Percentiles rank a stretch among this genome's conserved stretches.
These are phyloP conservation scores for Onygenales sp. DNA, from an alignment of 2,329 filamentous ascomycete species.

Conservation along the genomic window DNA sequence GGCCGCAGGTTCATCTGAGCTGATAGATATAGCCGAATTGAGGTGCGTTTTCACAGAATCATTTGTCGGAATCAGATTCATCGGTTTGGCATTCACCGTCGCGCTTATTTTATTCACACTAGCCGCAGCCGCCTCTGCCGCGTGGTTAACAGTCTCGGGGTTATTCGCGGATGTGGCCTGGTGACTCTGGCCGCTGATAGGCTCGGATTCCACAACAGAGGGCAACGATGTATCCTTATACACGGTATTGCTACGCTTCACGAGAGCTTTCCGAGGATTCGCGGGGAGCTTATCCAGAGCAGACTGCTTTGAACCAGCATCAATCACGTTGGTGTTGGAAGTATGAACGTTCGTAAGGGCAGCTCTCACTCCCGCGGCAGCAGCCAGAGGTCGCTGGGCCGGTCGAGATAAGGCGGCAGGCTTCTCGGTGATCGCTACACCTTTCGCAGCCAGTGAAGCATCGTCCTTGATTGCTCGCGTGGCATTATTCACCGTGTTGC, in stretches of 20 bases:
- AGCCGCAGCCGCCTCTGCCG: not conserved
- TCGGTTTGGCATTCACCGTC: not conserved
- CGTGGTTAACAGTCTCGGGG: not conserved
- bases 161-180: constrained; percentile 7
- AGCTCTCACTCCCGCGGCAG: constrained; percentile 30
- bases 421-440: constrained; percentile 26
- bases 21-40: not conserved
- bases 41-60: constrained; percentile 7
- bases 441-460: constrained; percentile 40
- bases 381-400: constrained; percentile 49
- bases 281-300: constrained; percentile 17
- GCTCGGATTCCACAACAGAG: constrained; percentile 23
- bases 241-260: constrained; percentile 44
- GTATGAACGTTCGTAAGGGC: constrained; percentile 24
- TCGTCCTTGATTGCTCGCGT: constrained; percentile 46
- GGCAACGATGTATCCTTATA: constrained; percentile 42
- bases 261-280: constrained; percentile 36
- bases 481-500: constrained; percentile 48
- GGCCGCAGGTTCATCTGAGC: constrained; percentile 13
- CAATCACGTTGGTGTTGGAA: constrained; percentile 22
- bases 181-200: constrained; percentile 22
- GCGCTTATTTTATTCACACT: not conserved
- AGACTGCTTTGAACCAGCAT: constrained; percentile 20
- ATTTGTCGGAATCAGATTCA: constrained; percentile 7
- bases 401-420: constrained; percentile 43